A percentile compares a stretch with the other conserved stretches of the same genome.
Conservation (phyloP, 176 grass and related monocot species). For the Alloteropsis semialata region DNA sequence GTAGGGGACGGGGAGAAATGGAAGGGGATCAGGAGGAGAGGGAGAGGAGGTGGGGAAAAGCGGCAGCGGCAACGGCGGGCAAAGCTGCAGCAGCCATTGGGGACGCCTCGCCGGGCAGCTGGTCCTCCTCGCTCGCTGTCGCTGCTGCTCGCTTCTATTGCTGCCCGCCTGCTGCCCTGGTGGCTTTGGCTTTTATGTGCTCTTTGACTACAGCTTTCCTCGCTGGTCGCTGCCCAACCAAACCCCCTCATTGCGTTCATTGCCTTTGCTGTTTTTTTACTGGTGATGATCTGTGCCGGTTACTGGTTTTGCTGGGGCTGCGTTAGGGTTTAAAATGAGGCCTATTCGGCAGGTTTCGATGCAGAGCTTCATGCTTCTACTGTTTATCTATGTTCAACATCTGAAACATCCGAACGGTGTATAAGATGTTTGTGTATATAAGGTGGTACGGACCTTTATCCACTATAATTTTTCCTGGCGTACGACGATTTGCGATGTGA, state of each 20-base stretch:
- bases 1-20: not conserved
- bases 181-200: conserved; percentile 30
- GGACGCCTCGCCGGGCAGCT: conserved; percentile 17
- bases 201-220: conserved; percentile 36
- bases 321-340: not conserved
- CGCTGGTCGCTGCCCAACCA: not conserved
- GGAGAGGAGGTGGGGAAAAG: conserved; percentile 21
- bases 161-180: conserved; percentile 11
- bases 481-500: no score
- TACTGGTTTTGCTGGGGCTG: not conserved
- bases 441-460: not conserved
- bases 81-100: conserved; percentile 43
- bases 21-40: conserved; percentile 20
- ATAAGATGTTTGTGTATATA: not conserved
- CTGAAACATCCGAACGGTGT: no score
- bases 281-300: not conserved
- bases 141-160: not conserved
- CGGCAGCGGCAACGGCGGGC: not conserved
- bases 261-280: not conserved
- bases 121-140: conserved; percentile 36
- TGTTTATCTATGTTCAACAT: not conserved
- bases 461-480: not conserved
- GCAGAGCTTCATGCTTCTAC: not conserved
- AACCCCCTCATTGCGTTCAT: not conserved
- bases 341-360: not conserved